A percentile compares a stretch with the other conserved stretches of the same genome.
Evolutionary conservation across 371 early-diverging fungal genomes (phyloP).

Genomic region (Conidiobolus incongruus): DNA sequence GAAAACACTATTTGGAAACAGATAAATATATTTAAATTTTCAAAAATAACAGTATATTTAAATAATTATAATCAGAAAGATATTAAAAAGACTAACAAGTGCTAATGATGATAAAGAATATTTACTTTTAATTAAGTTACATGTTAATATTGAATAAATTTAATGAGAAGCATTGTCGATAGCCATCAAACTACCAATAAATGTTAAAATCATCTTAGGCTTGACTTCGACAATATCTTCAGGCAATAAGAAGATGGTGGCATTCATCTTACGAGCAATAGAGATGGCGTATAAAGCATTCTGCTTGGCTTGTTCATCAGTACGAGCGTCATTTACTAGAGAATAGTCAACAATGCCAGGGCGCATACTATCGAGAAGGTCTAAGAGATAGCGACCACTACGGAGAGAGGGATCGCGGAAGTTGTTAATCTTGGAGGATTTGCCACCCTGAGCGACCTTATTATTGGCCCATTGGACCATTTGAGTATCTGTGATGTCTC

Average conservation of each 20-base stretch:
- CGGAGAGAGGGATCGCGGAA: slow-evolving; percentile 67
- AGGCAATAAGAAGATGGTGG: slow-evolving; percentile 90
- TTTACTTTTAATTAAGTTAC: too few relatives aligned
- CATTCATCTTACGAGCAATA: slow-evolving; percentile 90
- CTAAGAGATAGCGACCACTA: slow-evolving; percentile 64
- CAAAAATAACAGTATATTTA: too few relatives aligned
- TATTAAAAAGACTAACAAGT: too few relatives aligned
- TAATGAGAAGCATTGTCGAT: too few relatives aligned
- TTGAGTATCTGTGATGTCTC: slow-evolving; percentile 68
- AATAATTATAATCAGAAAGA: too few relatives aligned
- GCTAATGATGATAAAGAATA: too few relatives aligned
- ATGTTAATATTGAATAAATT: too few relatives aligned
- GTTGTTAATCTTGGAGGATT: slow-evolving; percentile 35
- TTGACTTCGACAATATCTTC: slow-evolving; percentile 92
- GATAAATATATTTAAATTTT: too few relatives aligned
- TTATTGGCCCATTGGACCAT: slow-evolving; percentile 89
- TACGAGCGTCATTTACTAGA: slow-evolving; percentile 51
- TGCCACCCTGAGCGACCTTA: slow-evolving; percentile 37
- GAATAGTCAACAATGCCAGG: slow-evolving; percentile 77
- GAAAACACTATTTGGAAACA: too few relatives aligned
- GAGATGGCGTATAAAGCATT: slow-evolving; percentile 92
- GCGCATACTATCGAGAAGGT: slow-evolving; percentile 76
- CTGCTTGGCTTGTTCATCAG: slow-evolving; percentile 29
- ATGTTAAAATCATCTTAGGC: slow-evolving; percentile 82
- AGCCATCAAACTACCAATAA: too few relatives aligned